Percentiles rank a stretch among this genome's conserved stretches.
phyloP scores from a whole-genome alignment of 2,329 filamentous ascomycete species.

The Phyllachora maydis region DNA sequence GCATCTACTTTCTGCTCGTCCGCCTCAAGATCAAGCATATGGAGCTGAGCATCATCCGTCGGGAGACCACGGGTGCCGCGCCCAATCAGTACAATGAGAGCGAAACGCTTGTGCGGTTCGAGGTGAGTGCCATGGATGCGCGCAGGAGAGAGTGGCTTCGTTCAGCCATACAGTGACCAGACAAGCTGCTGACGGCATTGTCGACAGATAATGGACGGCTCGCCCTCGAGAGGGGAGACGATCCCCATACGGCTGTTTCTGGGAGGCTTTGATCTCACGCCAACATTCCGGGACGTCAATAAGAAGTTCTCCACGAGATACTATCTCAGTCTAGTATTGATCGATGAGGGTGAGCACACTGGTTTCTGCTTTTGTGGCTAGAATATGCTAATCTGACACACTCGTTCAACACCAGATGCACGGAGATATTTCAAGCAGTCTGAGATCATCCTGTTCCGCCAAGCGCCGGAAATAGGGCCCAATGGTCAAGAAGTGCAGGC shows the following conservation, averaged over 20 bases:
- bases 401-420: conserved; percentile 63
- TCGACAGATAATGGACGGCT: conserved; percentile 94
- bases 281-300: conserved; percentile 97
- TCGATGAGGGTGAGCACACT: conserved; percentile 76
- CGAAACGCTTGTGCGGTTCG: conserved; percentile 90
- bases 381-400: too few relatives aligned
- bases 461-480: conserved; percentile 36
- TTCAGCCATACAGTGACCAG: neutral
- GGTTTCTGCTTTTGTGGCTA: too few relatives aligned
- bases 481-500: conserved; percentile 17
- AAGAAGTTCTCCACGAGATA: conserved; percentile 99
- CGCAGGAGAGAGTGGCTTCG: neutral
- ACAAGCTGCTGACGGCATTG: conserved; percentile 1
- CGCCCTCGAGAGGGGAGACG: conserved; percentile 82
- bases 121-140: conserved; percentile 34
- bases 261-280: conserved; percentile 90
- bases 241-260: conserved; percentile 95
- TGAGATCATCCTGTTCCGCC: conserved; percentile 90
- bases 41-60: conserved; percentile 92
- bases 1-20: conserved; percentile 95
- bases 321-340: conserved; percentile 87
- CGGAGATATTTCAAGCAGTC: conserved; percentile 98
- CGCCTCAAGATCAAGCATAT: conserved; percentile 99
- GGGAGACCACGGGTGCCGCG: conserved; percentile 88
- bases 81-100: conserved; percentile 99